Evolutionary conservation across 176 grass and related monocot genomes (phyloP).

Genomic region (Metroxylon sagu): DNA sequence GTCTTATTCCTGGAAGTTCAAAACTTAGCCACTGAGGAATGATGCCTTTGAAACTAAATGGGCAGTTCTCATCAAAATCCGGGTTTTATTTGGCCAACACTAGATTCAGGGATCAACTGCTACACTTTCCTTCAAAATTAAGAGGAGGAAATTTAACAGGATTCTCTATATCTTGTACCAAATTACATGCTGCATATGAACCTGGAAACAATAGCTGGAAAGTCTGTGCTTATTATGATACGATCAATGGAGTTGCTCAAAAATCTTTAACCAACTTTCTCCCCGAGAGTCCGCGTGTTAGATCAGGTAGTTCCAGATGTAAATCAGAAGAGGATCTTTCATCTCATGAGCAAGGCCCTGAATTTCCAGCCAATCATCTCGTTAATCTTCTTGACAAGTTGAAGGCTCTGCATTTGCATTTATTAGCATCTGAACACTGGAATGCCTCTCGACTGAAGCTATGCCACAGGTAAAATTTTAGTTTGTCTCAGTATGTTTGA

Average conservation of each 20-base stretch:
- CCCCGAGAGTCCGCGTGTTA: background rate
- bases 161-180: too few relatives aligned
- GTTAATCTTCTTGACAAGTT: background rate
- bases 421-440: slow-evolving; percentile 23
- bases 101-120: too few relatives aligned
- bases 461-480: slow-evolving; percentile 10
- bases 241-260: slow-evolving; percentile 1
- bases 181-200: background rate
- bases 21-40: too few relatives aligned
- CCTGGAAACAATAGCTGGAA: background rate
- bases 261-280: background rate
- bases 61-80: too few relatives aligned
- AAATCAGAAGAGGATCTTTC: background rate
- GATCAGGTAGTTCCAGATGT: background rate
- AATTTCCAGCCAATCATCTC: background rate
- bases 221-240: background rate
- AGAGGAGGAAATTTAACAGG: too few relatives aligned
- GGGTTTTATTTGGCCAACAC: too few relatives aligned
- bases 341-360: slow-evolving; percentile 1
- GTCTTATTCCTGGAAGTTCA: too few relatives aligned
- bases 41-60: too few relatives aligned
- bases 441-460: slow-evolving; percentile 16
- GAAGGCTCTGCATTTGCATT: slow-evolving; percentile 5
- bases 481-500: too few relatives aligned
- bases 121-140: too few relatives aligned